phyloP scores from a whole-genome alignment of 768 basidiomycete species.

The Royoungia palumana region DNA sequence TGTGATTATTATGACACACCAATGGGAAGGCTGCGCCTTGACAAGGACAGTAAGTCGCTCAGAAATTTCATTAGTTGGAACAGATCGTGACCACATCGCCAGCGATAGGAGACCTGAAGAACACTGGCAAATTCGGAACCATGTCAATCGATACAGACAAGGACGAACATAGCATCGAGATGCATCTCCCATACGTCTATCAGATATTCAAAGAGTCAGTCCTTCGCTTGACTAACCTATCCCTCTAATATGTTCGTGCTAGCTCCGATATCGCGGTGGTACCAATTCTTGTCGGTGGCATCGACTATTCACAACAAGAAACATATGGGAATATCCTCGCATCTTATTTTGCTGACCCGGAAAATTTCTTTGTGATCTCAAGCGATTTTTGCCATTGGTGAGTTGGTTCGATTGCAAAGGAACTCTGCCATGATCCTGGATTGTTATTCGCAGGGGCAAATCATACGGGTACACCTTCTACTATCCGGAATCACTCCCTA shows the following conservation, averaged over 20 bases:
- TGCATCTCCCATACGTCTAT: constrained; percentile 91
- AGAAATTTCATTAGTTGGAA: not conserved
- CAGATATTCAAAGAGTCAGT: constrained; percentile 79
- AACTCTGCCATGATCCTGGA: not conserved
- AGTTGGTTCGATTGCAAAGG: constrained; percentile 16
- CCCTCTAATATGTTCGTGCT: not conserved
- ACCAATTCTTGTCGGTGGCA: constrained; percentile 86
- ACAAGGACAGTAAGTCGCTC: constrained; percentile 63
- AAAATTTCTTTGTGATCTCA: constrained; percentile 87
- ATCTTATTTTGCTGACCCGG: constrained; percentile 70
- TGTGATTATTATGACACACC: constrained; percentile 83
- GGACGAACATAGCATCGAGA: constrained; percentile 95
- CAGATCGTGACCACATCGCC: constrained; percentile 4
- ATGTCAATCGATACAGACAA: constrained; percentile 74
- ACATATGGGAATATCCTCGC: constrained; percentile 70
- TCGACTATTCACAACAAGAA: constrained; percentile 56
- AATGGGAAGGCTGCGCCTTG: constrained; percentile 75
- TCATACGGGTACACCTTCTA: constrained; percentile 89
- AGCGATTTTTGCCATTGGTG: constrained; percentile 99
- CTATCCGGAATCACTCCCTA: constrained; percentile 61
- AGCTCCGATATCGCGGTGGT: constrained; percentile 79
- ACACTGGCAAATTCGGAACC: constrained; percentile 50
- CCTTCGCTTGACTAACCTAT: not conserved
- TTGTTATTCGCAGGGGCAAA: constrained; percentile 55
- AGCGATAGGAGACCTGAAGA: constrained; percentile 18